phyloP scores from a whole-genome alignment of 345 rosid species.

The Citrus inodora region DNA sequence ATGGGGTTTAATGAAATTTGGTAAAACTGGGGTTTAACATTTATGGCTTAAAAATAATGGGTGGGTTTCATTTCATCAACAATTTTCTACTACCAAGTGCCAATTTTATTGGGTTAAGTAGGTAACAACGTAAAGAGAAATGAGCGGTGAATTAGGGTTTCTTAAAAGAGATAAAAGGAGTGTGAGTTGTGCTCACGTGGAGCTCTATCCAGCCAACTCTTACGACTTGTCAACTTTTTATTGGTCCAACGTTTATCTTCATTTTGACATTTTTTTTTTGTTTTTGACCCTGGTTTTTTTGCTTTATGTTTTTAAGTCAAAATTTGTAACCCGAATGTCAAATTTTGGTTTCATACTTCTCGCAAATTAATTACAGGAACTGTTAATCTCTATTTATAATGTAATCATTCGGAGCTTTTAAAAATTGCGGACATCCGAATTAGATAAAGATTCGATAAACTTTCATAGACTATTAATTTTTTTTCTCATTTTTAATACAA shows the following conservation, averaged over 20 bases:
- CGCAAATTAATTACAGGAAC: background rate
- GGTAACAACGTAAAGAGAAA: conserved; percentile 14
- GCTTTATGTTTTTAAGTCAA: conserved; percentile 16
- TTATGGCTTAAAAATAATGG: background rate
- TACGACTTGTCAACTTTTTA: conserved; percentile 16
- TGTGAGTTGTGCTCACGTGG: conserved; percentile 15
- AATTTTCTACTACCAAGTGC: conserved; percentile 2
- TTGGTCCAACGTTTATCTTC: conserved; percentile 8
- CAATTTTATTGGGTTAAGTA: conserved; percentile 8
- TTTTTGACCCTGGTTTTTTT: conserved; percentile 7
- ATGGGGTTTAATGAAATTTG: conserved; percentile 11
- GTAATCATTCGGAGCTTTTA: too few relatives aligned
- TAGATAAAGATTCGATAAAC: too few relatives aligned
- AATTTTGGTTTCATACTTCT: background rate
- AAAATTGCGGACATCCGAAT: background rate
- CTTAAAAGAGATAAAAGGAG: conserved; percentile 11
- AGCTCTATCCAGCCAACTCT: conserved; percentile 12
- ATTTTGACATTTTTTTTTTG: conserved; percentile 17
- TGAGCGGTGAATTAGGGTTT: conserved; percentile 29
- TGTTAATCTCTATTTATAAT: background rate
- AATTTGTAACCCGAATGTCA: conserved; percentile 1
- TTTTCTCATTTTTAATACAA: background rate
- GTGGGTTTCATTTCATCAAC: background rate
- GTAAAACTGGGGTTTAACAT: conserved; percentile 2
- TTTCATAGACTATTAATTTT: too few relatives aligned